Conservation (phyloP, 2,329 filamentous ascomycete species). For the Pestalotiopsis sp. region DNA sequence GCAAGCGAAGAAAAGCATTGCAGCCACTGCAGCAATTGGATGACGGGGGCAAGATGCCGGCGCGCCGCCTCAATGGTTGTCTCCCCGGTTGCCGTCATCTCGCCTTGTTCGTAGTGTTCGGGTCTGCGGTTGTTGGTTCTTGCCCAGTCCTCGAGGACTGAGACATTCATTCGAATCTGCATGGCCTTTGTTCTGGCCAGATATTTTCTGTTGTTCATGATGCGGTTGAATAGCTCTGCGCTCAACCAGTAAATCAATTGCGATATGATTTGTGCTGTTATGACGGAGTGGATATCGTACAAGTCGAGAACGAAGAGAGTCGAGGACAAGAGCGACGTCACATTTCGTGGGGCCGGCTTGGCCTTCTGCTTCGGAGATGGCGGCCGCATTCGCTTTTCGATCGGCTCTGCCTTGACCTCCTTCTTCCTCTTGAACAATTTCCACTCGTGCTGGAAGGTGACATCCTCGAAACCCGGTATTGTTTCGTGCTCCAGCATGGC, state of each 20-base stretch:
- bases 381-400: constrained; percentile 87
- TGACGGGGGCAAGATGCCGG: constrained; percentile 83
- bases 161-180: constrained; percentile 99
- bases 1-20: constrained; percentile 95
- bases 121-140: constrained; percentile 89
- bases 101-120: constrained; percentile 93
- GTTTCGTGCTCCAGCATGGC: constrained; percentile 98
- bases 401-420: constrained; percentile 85
- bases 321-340: constrained; percentile 92
- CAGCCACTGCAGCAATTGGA: constrained; percentile 94
- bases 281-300: constrained; percentile 99
- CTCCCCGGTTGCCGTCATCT: constrained; percentile 82
- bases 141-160: constrained; percentile 93
- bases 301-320: constrained; percentile 96
- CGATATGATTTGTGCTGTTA: constrained; percentile 86
- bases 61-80: constrained; percentile 82
- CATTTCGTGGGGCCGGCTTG: constrained; percentile 90
- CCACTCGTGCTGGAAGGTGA: constrained; percentile 98
- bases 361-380: constrained; percentile 92
- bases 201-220: constrained; percentile 96
- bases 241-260: constrained; percentile 96
- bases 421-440: constrained; percentile 92
- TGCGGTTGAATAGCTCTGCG: constrained; percentile 93
- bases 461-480: constrained; percentile 95
- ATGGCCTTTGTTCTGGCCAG: constrained; percentile 96